phyloP scores from a whole-genome alignment of 305 asterid genomes.

The Fraxinus floribunda region DNA sequence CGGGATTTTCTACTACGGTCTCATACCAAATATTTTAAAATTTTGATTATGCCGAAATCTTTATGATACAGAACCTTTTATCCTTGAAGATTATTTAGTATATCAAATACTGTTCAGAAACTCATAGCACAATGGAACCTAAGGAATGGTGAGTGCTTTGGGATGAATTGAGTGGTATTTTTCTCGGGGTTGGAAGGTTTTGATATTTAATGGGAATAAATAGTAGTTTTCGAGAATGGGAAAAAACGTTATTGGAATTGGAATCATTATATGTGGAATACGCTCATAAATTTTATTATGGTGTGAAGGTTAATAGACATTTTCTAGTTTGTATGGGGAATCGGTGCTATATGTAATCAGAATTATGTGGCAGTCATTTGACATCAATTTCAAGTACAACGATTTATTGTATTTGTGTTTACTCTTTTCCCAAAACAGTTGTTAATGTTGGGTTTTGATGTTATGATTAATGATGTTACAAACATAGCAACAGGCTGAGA shows the following conservation, averaged over 20 bases:
- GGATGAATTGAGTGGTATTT: neutral
- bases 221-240: too few relatives aligned
- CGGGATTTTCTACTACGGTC: too few relatives aligned
- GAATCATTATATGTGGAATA: neutral
- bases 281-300: neutral
- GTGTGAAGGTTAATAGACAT: neutral
- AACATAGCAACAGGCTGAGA: slow-evolving; percentile 76
- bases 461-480: slow-evolving; percentile 58
- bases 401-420: neutral
- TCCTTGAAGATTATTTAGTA: too few relatives aligned
- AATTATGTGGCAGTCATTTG: neutral
- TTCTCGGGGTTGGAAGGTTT: neutral
- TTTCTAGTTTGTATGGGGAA: neutral
- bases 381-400: neutral
- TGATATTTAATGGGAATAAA: neutral
- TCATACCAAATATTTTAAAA: too few relatives aligned
- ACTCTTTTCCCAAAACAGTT: neutral
- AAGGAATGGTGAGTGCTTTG: neutral
- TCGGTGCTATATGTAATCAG: neutral
- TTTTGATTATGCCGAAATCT: too few relatives aligned
- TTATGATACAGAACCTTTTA: too few relatives aligned
- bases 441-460: neutral
- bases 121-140: neutral
- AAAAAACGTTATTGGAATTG: neutral
- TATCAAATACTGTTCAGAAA: too few relatives aligned